Percentiles rank a stretch among this genome's conserved stretches.
These are phyloP conservation scores for Saturnispora ahearnii DNA, from an alignment of 805 yeast species.

Conservation along the genomic window DNA sequence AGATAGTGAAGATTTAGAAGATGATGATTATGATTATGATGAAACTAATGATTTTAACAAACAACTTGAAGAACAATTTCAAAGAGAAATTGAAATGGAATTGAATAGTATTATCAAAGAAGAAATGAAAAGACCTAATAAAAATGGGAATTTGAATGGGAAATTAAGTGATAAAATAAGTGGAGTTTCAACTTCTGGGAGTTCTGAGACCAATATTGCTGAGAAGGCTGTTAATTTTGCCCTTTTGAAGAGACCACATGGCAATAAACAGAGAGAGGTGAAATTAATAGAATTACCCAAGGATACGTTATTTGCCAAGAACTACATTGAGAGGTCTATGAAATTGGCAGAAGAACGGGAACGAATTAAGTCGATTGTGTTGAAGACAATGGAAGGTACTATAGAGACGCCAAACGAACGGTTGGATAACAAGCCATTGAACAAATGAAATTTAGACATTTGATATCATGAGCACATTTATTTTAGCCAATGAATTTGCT, in stretches of 20 bases:
- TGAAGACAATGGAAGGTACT: conserved; percentile 18
- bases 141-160: not conserved
- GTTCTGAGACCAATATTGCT: conserved; percentile 23
- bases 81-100: conserved; percentile 41
- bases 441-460: not conserved
- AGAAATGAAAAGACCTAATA: not conserved
- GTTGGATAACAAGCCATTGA: not conserved
- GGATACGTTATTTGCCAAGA: conserved; percentile 44
- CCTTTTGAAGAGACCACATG: conserved; percentile 1
- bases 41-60: conserved; percentile 23
- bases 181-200: not conserved
- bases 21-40: conserved; percentile 23
- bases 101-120: conserved; percentile 33
- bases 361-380: conserved; percentile 47
- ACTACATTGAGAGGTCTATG: conserved; percentile 41
- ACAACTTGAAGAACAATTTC: conserved; percentile 23
- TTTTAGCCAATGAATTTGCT: not conserved
- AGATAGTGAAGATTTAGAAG: conserved; percentile 18
- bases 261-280: conserved; percentile 18
- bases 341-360: conserved; percentile 45
- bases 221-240: conserved; percentile 14
- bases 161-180: not conserved
- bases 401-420: not conserved
- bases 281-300: conserved; percentile 44
- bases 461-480: not conserved